A percentile compares a stretch with the other conserved stretches of the same genome.
phyloP scores from a whole-genome alignment of 345 rosid genomes.

The Eucalyptus marginata region DNA sequence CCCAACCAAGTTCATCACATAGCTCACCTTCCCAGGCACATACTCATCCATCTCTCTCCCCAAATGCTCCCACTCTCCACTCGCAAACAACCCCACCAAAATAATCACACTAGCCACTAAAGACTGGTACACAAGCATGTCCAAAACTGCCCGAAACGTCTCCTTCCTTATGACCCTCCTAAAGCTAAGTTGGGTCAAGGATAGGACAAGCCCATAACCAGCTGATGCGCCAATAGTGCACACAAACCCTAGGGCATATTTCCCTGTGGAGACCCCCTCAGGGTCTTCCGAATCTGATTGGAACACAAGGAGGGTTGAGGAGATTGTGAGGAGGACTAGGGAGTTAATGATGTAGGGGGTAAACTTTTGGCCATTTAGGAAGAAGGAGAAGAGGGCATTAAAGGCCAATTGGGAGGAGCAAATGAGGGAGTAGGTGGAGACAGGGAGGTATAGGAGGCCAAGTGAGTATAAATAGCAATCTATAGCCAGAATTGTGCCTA shows the following conservation, averaged over 20 bases:
- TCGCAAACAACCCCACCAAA: constrained; percentile 17
- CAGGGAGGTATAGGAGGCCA: constrained; percentile 26
- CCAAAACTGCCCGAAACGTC: constrained; percentile 9
- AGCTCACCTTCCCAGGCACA: constrained; percentile 14
- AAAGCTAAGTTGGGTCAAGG: constrained; percentile 11
- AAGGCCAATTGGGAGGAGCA: constrained; percentile 32
- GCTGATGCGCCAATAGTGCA: constrained; percentile 21
- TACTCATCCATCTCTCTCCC: constrained; percentile 14
- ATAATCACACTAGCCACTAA: neutral
- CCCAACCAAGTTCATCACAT: constrained; percentile 19
- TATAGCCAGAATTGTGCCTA: constrained; percentile 2
- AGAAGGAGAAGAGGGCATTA: constrained; percentile 28
- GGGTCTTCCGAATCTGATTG: constrained; percentile 2
- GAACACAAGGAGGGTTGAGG: constrained; percentile 25
- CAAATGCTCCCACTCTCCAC: constrained; percentile 26
- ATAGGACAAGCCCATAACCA: constrained; percentile 6
- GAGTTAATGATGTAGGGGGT: constrained; percentile 26
- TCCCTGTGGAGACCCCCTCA: neutral
- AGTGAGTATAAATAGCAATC: constrained; percentile 12
- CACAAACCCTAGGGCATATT: constrained; percentile 20
- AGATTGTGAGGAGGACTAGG: constrained; percentile 24
- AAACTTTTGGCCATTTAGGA: constrained; percentile 28
- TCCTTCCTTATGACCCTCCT: constrained; percentile 4
- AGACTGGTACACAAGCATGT: constrained; percentile 15
- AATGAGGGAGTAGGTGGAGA: constrained; percentile 24